Percentiles rank a stretch among this genome's conserved stretches.
Evolutionary conservation across 805 yeast species (phyloP).

Genomic region (Saturnispora halmiae): DNA sequence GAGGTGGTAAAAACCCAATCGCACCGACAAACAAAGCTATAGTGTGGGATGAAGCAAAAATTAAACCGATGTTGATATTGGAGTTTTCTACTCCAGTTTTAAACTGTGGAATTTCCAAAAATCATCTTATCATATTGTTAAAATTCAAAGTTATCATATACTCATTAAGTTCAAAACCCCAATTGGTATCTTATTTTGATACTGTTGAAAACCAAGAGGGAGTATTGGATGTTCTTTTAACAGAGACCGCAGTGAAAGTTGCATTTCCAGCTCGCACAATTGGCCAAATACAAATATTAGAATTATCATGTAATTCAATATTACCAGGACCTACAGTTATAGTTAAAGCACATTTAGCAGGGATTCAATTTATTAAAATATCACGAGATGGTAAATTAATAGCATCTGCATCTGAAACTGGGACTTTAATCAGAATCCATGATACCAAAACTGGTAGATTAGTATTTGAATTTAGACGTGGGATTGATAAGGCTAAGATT

Average conservation of each 20-base stretch:
- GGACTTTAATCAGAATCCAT: slow-evolving; percentile 71
- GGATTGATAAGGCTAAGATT: slow-evolving; percentile 74
- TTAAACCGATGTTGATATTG: slow-evolving; percentile 58
- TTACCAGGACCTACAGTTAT: slow-evolving; percentile 41
- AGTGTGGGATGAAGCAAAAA: slow-evolving; percentile 87
- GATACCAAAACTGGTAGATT: slow-evolving; percentile 60
- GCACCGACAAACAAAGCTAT: slow-evolving; percentile 72
- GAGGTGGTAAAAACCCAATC: slow-evolving; percentile 78
- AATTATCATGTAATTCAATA: slow-evolving; percentile 35
- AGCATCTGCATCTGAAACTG: slow-evolving; percentile 76
- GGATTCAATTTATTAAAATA: slow-evolving; percentile 53
- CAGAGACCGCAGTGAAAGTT: slow-evolving; percentile 31
- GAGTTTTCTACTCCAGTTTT: slow-evolving; percentile 72
- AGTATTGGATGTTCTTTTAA: slow-evolving; percentile 39
- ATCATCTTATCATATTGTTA: slow-evolving; percentile 65
- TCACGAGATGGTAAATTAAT: slow-evolving; percentile 56
- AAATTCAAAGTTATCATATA: slow-evolving; percentile 61
- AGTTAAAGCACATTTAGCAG: slow-evolving; percentile 67
- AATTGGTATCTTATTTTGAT: slow-evolving; percentile 51
- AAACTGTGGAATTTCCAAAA: slow-evolving; percentile 65
- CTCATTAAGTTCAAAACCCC: slow-evolving; percentile 76
- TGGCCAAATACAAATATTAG: slow-evolving; percentile 78
- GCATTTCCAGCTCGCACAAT: slow-evolving; percentile 70
- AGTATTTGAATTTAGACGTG: slow-evolving; percentile 81
- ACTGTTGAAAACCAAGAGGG: slow-evolving; percentile 58